These are phyloP conservation scores for Paxillus involutus DNA, from an alignment of 768 basidiomycete species.

Conservation along the genomic window DNA sequence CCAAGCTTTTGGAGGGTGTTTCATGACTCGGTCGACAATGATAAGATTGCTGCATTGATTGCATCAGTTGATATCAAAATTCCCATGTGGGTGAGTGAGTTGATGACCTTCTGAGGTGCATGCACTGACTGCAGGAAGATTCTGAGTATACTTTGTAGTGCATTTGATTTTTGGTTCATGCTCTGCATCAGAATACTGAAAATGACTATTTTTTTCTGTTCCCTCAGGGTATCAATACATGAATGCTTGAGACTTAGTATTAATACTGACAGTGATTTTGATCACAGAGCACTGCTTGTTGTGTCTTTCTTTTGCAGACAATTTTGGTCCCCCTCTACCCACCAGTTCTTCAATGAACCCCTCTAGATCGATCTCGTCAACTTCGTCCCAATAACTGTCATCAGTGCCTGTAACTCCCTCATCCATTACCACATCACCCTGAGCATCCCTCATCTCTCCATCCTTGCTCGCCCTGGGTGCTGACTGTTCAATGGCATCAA, in stretches of 20 bases:
- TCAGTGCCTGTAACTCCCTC: background rate
- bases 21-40: conserved; percentile 26
- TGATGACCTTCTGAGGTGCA: conserved; percentile 28
- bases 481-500: too few relatives aligned
- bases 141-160: conserved; percentile 11
- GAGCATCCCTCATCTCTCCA: background rate
- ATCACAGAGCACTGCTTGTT: background rate
- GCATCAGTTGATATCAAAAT: conserved; percentile 28
- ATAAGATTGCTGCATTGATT: conserved; percentile 25
- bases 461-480: too few relatives aligned
- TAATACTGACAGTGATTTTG: background rate
- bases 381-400: background rate
- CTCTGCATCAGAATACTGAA: background rate
- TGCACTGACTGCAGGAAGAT: conserved; percentile 25
- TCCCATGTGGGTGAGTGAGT: conserved; percentile 31
- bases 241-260: background rate
- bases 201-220: background rate
- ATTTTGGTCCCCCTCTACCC: background rate
- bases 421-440: background rate
- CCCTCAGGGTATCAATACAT: background rate
- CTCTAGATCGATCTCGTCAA: conserved; percentile 4
- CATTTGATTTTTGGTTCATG: conserved; percentile 31
- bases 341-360: background rate
- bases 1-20: conserved; percentile 20
- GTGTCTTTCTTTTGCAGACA: background rate